Percentiles rank a stretch among this genome's conserved stretches.
Evolutionary conservation across 139 green algal genomes (phyloP).

Genomic region (Asterochloris erici): DNA sequence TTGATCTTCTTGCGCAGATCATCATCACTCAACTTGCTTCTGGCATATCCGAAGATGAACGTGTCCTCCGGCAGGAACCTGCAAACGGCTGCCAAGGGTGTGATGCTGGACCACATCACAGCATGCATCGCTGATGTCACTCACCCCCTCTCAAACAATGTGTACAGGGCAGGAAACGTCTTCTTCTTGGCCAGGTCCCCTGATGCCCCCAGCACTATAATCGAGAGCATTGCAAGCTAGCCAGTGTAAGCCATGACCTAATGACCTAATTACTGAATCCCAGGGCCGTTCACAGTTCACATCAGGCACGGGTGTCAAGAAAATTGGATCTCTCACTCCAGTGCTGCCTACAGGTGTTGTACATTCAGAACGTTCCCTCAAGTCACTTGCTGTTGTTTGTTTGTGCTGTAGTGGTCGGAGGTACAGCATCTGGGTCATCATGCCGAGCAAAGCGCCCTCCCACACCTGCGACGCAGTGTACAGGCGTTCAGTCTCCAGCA

Average conservation of each 20-base stretch:
- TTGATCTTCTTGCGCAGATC: conserved; percentile 62
- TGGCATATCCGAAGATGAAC: conserved; percentile 80
- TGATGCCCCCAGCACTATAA: conserved; percentile 37
- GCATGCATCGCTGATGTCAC: not conserved
- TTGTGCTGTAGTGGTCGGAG: too few relatives aligned
- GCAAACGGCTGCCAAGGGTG: not conserved
- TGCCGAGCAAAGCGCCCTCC: too few relatives aligned
- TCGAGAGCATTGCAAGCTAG: conserved; percentile 28
- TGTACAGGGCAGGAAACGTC: conserved; percentile 81
- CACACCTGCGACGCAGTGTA: too few relatives aligned
- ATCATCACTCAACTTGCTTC: conserved; percentile 56
- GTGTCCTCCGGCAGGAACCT: conserved; percentile 61
- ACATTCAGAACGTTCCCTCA: too few relatives aligned
- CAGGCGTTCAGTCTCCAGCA: too few relatives aligned
- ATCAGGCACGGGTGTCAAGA: too few relatives aligned
- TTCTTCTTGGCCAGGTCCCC: conserved; percentile 91
- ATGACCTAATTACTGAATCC: too few relatives aligned
- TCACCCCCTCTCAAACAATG: conserved; percentile 64
- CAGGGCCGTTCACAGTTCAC: too few relatives aligned
- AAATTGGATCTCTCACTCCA: too few relatives aligned
- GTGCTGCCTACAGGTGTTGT: too few relatives aligned
- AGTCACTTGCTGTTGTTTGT: too few relatives aligned
- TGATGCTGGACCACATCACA: not conserved
- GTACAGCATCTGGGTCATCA: too few relatives aligned
- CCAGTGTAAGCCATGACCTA: conserved; percentile 69